Conservation (phyloP, 139 green algal species). For the Picochlorum sp. region DNA sequence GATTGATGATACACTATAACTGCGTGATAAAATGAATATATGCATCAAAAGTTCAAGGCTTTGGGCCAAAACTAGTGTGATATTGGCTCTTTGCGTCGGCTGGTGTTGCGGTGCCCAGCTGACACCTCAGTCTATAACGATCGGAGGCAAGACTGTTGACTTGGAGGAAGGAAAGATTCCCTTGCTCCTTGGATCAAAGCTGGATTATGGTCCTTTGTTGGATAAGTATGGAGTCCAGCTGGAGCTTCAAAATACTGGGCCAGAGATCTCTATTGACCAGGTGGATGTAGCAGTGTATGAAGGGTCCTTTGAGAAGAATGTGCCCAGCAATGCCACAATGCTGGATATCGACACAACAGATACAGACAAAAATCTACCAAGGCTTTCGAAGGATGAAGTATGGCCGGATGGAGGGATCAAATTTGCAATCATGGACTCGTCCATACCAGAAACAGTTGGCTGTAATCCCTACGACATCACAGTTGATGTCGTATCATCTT, state of each 20-base stretch:
- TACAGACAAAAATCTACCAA: slow-evolving; percentile 10
- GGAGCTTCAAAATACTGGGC: slow-evolving; percentile 7
- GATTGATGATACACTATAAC: no score
- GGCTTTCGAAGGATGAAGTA: not conserved
- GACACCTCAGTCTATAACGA: not conserved
- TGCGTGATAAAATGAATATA: no score
- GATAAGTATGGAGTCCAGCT: slow-evolving; percentile 2
- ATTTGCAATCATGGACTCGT: not conserved
- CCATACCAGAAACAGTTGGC: not conserved
- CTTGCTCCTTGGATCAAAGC: not conserved
- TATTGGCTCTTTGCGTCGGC: not conserved
- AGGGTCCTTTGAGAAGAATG: slow-evolving; percentile 5
- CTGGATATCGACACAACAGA: not conserved
- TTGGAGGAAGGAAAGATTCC: not conserved
- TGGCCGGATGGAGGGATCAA: slow-evolving; percentile 5
- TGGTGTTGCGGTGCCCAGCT: not conserved
- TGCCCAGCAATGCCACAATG: not conserved
- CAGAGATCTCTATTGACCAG: not conserved
- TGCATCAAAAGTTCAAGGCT: no score
- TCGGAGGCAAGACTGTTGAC: not conserved
- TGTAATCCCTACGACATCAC: slow-evolving; percentile 10
- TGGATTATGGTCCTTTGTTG: not conserved
- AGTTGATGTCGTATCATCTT: not conserved
- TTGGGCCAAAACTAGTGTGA: not conserved
- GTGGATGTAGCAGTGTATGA: slow-evolving; percentile 2